Evolutionary conservation across 805 yeast species (phyloP).

Genomic region (Teunomyces cretensis): DNA sequence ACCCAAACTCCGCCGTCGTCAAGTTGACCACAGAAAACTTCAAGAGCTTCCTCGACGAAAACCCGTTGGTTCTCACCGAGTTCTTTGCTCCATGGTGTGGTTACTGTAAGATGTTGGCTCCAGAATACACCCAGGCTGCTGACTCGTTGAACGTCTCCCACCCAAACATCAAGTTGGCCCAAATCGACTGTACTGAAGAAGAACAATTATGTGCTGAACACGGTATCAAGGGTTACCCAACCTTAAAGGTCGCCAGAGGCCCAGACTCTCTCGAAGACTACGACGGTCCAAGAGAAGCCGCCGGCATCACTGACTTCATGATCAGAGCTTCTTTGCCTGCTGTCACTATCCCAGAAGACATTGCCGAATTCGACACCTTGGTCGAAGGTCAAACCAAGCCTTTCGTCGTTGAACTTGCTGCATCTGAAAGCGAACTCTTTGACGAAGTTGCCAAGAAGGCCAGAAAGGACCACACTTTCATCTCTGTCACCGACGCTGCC

Average conservation of each 20-base stretch:
- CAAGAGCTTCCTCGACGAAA: conserved; percentile 60
- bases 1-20: conserved; percentile 84
- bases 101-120: conserved; percentile 86
- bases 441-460: conserved; percentile 57
- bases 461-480: conserved; percentile 66
- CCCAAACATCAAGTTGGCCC: conserved; percentile 71
- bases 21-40: conserved; percentile 69
- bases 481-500: conserved; percentile 41
- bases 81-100: conserved; percentile 99
- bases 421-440: conserved; percentile 36
- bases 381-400: conserved; percentile 49
- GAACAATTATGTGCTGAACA: conserved; percentile 65
- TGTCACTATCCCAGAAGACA: conserved; percentile 41
- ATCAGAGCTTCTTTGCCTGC: conserved; percentile 79
- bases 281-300: conserved; percentile 81
- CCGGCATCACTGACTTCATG: conserved; percentile 77
- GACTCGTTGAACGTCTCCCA: conserved; percentile 49
- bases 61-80: conserved; percentile 81
- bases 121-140: conserved; percentile 75
- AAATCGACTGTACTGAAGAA: conserved; percentile 82
- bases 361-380: conserved; percentile 50
- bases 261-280: conserved; percentile 55
- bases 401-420: conserved; percentile 55
- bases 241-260: conserved; percentile 72
- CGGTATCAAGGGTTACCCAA: conserved; percentile 81